Base-by-base conservation (phyloP, 306 rosid species). In the Morella rubra region DNA sequence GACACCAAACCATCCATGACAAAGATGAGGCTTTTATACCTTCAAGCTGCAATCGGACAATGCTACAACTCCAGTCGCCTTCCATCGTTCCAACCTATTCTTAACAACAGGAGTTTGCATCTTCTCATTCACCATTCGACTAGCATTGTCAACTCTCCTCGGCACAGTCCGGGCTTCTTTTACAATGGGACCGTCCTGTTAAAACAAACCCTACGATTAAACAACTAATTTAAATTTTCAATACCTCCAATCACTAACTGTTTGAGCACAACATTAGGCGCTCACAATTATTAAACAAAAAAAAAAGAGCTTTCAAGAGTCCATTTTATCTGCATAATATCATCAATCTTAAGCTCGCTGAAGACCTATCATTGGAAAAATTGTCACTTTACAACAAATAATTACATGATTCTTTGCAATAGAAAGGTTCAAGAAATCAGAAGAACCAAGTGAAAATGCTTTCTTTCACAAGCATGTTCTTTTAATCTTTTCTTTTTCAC, bases 21-120 rank as follows among this genome's bases (percentile, higher is more conserved):
- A 42, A 8, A 66, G 19, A n/a, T 5, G 27, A 66, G 69, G 42
- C 41, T 40, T 44, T 44, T 37, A 60, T 84, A 94, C 98, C 96
- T 89, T 91, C 89, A 95, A 89, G 77, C 83, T 90, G 87, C 89
- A 80, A 74, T 92, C 96, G 77, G 93, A 83, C 83, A 95, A 75
- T 55, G 93, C 92, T 71, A 95, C 71, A 83, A 95, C 92, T 73
- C 97, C 92, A 14, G 93, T 89, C 55, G 72, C 85, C 79, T 87
- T 86, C 93, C 97, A 95, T 67, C 88, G 83, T 46, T 88, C 89
- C 75, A 66, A 68, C 78, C 93, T 81, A 77, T 59, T 83, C 77
- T 83, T 89, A 71, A 81, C 85, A 54, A 72, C 72, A 77, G 81
- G 80, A 76, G 64, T 74, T 70, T 52, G 46, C 65, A 62, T 74